Conservation (phyloP, 1,139 yeast species). For the Barnettozyma hawaiiensis region DNA sequence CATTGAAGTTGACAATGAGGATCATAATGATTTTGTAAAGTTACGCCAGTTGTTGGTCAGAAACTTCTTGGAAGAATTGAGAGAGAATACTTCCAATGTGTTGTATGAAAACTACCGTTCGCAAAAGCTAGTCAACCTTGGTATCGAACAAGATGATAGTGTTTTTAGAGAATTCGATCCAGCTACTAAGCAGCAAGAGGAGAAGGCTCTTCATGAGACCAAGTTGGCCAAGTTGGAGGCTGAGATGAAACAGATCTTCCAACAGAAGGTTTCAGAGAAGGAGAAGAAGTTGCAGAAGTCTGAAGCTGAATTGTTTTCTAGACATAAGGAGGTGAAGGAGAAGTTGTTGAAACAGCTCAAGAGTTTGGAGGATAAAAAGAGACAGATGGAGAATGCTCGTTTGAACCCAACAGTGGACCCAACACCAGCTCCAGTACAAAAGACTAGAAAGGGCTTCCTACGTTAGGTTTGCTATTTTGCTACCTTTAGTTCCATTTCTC, state of each 20-base stretch:
- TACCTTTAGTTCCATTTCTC: background rate
- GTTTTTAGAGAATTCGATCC: constrained; percentile 97
- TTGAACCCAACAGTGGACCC: constrained; percentile 45
- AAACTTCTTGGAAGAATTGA: constrained; percentile 89
- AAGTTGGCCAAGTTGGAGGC: constrained; percentile 91
- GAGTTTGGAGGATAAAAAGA: constrained; percentile 86
- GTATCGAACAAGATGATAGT: constrained; percentile 85
- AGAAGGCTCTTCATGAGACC: constrained; percentile 87
- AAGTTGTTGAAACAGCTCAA: constrained; percentile 82
- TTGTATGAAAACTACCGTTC: constrained; percentile 89
- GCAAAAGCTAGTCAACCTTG: constrained; percentile 72
- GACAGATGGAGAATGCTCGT: constrained; percentile 69
- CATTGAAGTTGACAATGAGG: constrained; percentile 91
- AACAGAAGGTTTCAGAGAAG: constrained; percentile 93
- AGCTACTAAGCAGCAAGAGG: constrained; percentile 87
- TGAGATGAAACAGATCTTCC: constrained; percentile 96
- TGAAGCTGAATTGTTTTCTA: constrained; percentile 91
- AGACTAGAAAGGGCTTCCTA: constrained; percentile 56
- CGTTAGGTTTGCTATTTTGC: too few relatives aligned
- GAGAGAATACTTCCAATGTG: constrained; percentile 72
- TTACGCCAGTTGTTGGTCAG: constrained; percentile 86
- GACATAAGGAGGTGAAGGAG: constrained; percentile 97
- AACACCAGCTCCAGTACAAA: constrained; percentile 39
- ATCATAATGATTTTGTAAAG: constrained; percentile 88
- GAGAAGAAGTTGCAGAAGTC: constrained; percentile 96